Evolutionary conservation across 176 grass and related monocot species (phyloP).

Genomic region (Phoenix roebelenii): DNA sequence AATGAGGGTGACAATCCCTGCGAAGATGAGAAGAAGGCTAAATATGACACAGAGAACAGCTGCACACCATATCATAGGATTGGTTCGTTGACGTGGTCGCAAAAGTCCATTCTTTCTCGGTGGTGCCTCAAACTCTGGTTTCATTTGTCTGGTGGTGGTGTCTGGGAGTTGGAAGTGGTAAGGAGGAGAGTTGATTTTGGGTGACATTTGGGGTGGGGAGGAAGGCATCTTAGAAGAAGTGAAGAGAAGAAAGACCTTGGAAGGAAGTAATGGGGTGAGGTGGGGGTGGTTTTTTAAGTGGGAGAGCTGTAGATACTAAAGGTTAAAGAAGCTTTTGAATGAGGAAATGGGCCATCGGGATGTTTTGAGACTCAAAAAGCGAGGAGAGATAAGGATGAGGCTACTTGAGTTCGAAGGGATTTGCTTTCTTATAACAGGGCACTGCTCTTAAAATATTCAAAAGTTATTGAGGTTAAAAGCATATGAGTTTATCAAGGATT

Average conservation of each 20-base stretch:
- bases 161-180: background rate
- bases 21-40: constrained; percentile 67
- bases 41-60: constrained; percentile 76
- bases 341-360: constrained; percentile 1
- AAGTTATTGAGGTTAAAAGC: no score
- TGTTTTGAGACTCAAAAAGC: background rate
- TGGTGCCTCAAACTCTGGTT: constrained; percentile 21
- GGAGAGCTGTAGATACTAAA: background rate
- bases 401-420: no score
- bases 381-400: background rate
- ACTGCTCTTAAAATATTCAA: no score
- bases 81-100: constrained; percentile 31
- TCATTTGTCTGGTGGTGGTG: background rate
- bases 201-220: background rate
- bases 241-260: constrained; percentile 4
- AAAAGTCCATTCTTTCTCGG: constrained; percentile 28
- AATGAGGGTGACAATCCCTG: constrained; percentile 48
- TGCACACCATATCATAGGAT: constrained; percentile 60
- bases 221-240: constrained; percentile 18
- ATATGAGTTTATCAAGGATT: no score
- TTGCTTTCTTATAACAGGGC: no score
- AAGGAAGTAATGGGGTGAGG: constrained; percentile 7
- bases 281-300: no score
- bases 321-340: constrained; percentile 19
- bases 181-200: background rate